These are phyloP conservation scores for Ceriops tagal DNA, from an alignment of 345 rosid species.

Conservation along the genomic window DNA sequence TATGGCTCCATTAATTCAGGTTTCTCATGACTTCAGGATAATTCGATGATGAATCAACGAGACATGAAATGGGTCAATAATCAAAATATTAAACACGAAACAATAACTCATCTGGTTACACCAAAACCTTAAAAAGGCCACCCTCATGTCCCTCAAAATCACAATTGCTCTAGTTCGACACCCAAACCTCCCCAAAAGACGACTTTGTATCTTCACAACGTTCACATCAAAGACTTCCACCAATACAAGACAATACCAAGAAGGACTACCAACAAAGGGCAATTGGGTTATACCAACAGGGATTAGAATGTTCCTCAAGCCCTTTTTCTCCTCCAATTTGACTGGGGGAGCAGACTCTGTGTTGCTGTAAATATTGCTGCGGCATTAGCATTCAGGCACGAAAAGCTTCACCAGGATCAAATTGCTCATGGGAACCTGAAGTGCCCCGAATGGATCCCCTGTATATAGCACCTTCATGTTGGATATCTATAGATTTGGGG, in stretches of 20 bases:
- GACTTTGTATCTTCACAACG: not conserved
- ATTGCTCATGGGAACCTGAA: constrained; percentile 65
- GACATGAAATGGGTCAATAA: not conserved
- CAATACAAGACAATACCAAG: not conserved
- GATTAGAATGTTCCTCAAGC: constrained; percentile 53
- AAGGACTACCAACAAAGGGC: not conserved
- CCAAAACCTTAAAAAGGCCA: no score
- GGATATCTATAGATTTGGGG: constrained; percentile 43
- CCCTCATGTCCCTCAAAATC: not conserved
- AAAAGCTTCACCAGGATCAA: constrained; percentile 33
- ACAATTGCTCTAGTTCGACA: not conserved
- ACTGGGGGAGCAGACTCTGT: constrained; percentile 49
- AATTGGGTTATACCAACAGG: constrained; percentile 47
- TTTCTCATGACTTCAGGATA: no score
- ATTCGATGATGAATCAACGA: not conserved
- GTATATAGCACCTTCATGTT: constrained; percentile 24
- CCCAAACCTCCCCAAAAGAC: no score
- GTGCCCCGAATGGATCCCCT: not conserved
- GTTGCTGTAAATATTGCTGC: constrained; percentile 41
- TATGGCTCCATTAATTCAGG: no score
- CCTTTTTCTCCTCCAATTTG: constrained; percentile 53
- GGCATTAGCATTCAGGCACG: constrained; percentile 45
- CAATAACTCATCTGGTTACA: no score
- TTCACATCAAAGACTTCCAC: not conserved
- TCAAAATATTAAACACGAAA: not conserved